A percentile compares a stretch with the other conserved stretches of the same genome.
Evolutionary conservation across 2,329 filamentous ascomycete genomes (phyloP).

Genomic region (Thielaviopsis ethacetica): DNA sequence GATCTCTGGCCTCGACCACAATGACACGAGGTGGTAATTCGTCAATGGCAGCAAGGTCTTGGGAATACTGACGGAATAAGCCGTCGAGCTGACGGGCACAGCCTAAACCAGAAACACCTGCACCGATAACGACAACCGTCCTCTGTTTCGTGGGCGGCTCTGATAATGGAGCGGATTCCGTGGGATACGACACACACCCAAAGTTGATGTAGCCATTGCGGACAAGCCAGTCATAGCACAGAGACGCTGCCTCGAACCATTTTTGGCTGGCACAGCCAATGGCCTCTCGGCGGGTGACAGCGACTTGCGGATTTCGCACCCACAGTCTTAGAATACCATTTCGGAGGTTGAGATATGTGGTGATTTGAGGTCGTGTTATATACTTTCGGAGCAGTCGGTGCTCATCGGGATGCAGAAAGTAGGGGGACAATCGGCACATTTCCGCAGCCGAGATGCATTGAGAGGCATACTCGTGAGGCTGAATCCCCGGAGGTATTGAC

Average conservation of each 20-base stretch:
- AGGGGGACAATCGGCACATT: slow-evolving; percentile 77
- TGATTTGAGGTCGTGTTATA: slow-evolving; percentile 77
- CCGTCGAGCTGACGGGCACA: slow-evolving; percentile 83
- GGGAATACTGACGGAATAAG: slow-evolving; percentile 66
- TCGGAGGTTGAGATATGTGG: slow-evolving; percentile 86
- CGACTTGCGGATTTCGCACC: slow-evolving; percentile 70
- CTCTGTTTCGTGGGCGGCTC: slow-evolving; percentile 35
- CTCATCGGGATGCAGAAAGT: slow-evolving; percentile 71
- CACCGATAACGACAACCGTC: slow-evolving; percentile 75
- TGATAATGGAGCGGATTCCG: slow-evolving; percentile 36
- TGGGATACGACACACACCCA: slow-evolving; percentile 46
- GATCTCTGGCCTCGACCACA: slow-evolving; percentile 69
- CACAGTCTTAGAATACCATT: slow-evolving; percentile 87
- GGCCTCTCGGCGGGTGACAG: slow-evolving; percentile 70
- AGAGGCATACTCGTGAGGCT: slow-evolving; percentile 64
- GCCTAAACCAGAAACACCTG: slow-evolving; percentile 83
- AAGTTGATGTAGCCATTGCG: slow-evolving; percentile 93
- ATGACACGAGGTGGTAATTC: slow-evolving; percentile 60
- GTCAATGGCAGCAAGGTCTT: slow-evolving; percentile 45
- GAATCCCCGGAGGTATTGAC: slow-evolving; percentile 64
- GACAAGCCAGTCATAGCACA: slow-evolving; percentile 85
- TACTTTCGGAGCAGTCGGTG: slow-evolving; percentile 65
- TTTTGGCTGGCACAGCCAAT: slow-evolving; percentile 76
- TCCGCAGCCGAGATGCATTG: slow-evolving; percentile 85
- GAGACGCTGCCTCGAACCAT: slow-evolving; percentile 76